Conservation (phyloP, 1,284 basidiomycete genomes). For the Boletus sp. region DNA sequence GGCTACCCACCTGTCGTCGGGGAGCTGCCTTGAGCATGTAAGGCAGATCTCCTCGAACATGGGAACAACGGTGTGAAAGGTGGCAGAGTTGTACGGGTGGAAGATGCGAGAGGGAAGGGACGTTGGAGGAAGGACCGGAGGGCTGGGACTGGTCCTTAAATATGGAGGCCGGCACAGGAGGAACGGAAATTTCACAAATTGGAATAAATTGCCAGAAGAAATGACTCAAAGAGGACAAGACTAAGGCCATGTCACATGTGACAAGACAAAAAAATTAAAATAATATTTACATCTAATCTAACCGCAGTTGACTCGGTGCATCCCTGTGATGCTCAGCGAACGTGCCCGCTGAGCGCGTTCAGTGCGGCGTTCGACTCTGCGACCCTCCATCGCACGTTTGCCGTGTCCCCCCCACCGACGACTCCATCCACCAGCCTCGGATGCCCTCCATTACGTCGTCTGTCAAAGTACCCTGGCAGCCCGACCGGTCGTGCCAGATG, state of each 20-base stretch:
- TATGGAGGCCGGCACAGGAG: slow-evolving; percentile 42
- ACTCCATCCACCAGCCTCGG: not conserved
- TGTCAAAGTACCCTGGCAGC: not conserved
- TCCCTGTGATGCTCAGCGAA: slow-evolving; percentile 6
- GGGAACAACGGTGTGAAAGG: slow-evolving; percentile 21
- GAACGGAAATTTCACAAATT: slow-evolving; percentile 42
- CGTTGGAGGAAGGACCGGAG: slow-evolving; percentile 28
- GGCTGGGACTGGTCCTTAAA: slow-evolving; percentile 34
- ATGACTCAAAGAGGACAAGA: slow-evolving; percentile 41
- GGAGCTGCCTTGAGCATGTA: slow-evolving; percentile 63
- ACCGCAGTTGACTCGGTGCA: not conserved
- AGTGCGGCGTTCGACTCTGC: not conserved
- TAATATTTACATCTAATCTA: slow-evolving; percentile 17
- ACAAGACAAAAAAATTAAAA: slow-evolving; percentile 13
- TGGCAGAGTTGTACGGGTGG: not conserved
- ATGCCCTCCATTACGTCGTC: too few species aligned
- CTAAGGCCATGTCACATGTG: slow-evolving; percentile 30
- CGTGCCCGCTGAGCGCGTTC: slow-evolving; percentile 9
- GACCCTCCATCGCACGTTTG: not conserved
- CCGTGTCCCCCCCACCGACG: too few species aligned
- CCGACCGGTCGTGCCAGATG: slow-evolving; percentile 12
- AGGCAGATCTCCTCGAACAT: slow-evolving; percentile 82
- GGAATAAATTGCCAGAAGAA: slow-evolving; percentile 36
- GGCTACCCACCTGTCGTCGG: slow-evolving; percentile 59
- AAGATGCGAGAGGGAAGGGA: slow-evolving; percentile 8